Base-by-base conservation (phyloP, 257 asterid species). In the Rauvolfia tetraphylla region DNA sequence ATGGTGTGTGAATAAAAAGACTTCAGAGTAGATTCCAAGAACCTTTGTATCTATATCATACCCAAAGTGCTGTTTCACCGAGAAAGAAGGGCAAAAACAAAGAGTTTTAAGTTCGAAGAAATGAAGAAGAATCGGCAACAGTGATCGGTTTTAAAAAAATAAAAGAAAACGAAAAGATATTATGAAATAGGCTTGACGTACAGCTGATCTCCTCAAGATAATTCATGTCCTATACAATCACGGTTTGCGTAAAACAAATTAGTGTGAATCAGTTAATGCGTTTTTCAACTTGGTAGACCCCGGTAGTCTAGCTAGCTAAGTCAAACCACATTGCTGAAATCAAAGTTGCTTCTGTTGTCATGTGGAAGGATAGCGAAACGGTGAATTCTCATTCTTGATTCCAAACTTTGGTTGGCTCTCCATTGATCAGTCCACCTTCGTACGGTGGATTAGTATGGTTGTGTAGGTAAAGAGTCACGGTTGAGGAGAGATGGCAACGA, bases 251-350 rank as follows among this genome's bases (percentile, higher is more conserved):
- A 58, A 61, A 12, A 61, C 39, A 29, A 1, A 29, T 41, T 41
- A 25, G 39, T 29, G 3, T 14, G 38, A 61, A 39, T 61, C 29
- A 29, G 8, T 33, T 72, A 31, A 9, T 51, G 34, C 9, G 1
- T 33, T 51, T 53, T 73, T 73, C 76, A 56, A 73, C 51, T 17
- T 10, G 6, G 54, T 36, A 6, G 76, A 54, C 76, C 68, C 38
- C n/a, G 38, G 68, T 36, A 54, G 68, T 51, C 62, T 18, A 63
- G 34, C 44, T 41, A 3, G 13, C 70, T 63, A 73, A 18, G 66
- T 25, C 3, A 11, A 23, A 17, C 17, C 17, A 36, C 36, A 41
- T 51, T 68, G 29, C 10, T 6, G 14, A 46, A 46, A 66, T 34
- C 27, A 54, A 33, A 23, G 63, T 73, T 29, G 65, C 15, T 34